phyloP scores from a whole-genome alignment of 2,329 filamentous ascomycete genomes.

The Aspergillus candidus region DNA sequence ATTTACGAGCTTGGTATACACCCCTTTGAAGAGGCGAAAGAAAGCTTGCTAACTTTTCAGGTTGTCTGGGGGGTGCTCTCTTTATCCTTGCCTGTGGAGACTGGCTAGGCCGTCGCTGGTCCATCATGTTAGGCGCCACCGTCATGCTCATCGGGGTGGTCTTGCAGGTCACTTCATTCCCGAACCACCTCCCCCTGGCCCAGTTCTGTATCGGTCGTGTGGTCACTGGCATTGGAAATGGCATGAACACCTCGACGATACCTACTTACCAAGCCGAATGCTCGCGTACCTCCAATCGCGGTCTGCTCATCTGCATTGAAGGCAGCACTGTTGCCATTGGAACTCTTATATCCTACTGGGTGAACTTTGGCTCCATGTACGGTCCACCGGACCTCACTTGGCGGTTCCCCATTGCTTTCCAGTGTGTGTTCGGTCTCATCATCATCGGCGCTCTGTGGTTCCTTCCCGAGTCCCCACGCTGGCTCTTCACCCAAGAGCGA shows the following conservation, averaged over 20 bases:
- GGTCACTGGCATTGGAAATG: slow-evolving; percentile 46
- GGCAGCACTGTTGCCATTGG: slow-evolving; percentile 38
- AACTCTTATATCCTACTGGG: slow-evolving; percentile 22
- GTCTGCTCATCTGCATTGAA: slow-evolving; percentile 52
- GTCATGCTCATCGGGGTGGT: slow-evolving; percentile 35
- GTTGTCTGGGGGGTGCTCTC: slow-evolving; percentile 25
- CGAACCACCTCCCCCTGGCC: slow-evolving; percentile 31
- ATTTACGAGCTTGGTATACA: slow-evolving; percentile 45
- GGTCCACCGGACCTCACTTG: slow-evolving; percentile 28
- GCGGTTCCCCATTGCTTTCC: slow-evolving; percentile 46
- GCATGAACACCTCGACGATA: slow-evolving; percentile 46
- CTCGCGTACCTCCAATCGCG: slow-evolving; percentile 38
- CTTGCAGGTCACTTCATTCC: slow-evolving; percentile 13
- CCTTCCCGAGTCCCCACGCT: slow-evolving; percentile 31
- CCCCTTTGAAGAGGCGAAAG: background rate
- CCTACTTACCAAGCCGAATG: slow-evolving; percentile 45
- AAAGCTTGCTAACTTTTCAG: slow-evolving; percentile 3
- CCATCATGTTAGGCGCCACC: slow-evolving; percentile 50
- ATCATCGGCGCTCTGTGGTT: slow-evolving; percentile 32
- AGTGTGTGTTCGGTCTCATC: slow-evolving; percentile 42
- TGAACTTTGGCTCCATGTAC: slow-evolving; percentile 20
- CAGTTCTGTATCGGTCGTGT: slow-evolving; percentile 46
- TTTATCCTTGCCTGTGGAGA: slow-evolving; percentile 21
- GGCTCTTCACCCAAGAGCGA: slow-evolving; percentile 24
- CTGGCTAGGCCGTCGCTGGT: slow-evolving; percentile 26